phyloP scores from a whole-genome alignment of 352 stramenopile genomes.

The Globisporangium perplexum region DNA sequence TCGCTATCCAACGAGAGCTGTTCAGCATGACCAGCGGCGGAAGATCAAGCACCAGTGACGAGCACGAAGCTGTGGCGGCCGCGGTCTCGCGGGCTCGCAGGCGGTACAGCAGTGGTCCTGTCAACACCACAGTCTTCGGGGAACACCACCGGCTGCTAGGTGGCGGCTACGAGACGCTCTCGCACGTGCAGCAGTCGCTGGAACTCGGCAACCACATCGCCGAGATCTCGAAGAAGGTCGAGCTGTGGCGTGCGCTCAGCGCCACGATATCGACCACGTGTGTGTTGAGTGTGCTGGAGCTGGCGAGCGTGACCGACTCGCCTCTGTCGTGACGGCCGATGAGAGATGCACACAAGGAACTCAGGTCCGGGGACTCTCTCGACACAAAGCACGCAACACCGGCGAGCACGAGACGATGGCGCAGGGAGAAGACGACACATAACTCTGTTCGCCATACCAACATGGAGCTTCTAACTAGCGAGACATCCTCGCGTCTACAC shows the following conservation, averaged over 20 bases:
- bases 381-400: too few relatives aligned
- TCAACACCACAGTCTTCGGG: not conserved
- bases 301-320: slow-evolving; percentile 1
- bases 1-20: slow-evolving; percentile 1
- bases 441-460: not conserved
- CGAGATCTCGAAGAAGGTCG: slow-evolving; percentile 35
- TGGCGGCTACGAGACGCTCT: slow-evolving; percentile 4
- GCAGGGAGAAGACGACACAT: not conserved
- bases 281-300: slow-evolving; percentile 20
- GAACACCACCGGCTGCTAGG: slow-evolving; percentile 1
- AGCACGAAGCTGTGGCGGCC: not conserved
- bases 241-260: slow-evolving; percentile 28
- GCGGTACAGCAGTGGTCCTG: not conserved
- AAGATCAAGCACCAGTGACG: not conserved
- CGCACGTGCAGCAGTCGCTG: slow-evolving; percentile 22
- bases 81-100: not conserved
- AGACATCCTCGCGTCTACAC: not conserved
- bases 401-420: not conserved
- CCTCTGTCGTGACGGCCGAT: not conserved
- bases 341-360: not conserved
- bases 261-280: slow-evolving; percentile 21
- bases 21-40: not conserved
- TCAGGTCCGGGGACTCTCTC: too few relatives aligned
- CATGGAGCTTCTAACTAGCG: not conserved
- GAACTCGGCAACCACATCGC: slow-evolving; percentile 22